A percentile compares a stretch with the other conserved stretches of the same genome.
Evolutionary conservation across 768 basidiomycete genomes (phyloP).

Genomic region (Lactarius psammicola): DNA sequence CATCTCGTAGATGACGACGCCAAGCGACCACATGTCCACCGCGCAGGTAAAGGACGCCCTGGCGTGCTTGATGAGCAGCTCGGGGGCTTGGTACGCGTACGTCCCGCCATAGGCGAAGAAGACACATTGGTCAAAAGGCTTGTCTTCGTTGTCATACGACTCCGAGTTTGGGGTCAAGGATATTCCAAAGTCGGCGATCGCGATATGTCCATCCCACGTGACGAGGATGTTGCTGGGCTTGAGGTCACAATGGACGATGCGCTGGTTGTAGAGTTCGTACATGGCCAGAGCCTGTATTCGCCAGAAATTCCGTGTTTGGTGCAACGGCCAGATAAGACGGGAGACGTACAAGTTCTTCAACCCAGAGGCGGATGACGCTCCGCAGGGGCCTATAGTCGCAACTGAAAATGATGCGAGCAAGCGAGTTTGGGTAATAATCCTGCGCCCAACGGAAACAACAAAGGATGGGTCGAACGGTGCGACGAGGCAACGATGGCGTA

Average conservation of each 20-base stretch:
- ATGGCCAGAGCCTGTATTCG: conserved; percentile 22
- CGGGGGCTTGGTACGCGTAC: conserved; percentile 25
- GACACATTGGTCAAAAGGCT: conserved; percentile 1
- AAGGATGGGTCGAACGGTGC: neutral
- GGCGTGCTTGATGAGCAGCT: conserved; percentile 16
- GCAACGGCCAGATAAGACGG: too few relatives aligned
- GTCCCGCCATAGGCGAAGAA: conserved; percentile 21
- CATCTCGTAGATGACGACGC: conserved; percentile 23
- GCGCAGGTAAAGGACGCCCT: conserved; percentile 13
- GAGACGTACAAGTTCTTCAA: conserved; percentile 20
- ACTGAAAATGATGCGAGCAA: conserved; percentile 11
- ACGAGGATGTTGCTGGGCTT: conserved; percentile 42
- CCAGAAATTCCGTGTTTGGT: too few relatives aligned
- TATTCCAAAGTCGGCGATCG: conserved; percentile 28
- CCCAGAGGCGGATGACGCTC: conserved; percentile 6
- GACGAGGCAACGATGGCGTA: neutral
- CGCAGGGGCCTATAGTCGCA: neutral
- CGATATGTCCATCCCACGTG: conserved; percentile 24
- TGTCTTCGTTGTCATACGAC: neutral
- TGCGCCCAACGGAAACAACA: neutral
- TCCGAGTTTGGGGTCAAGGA: neutral
- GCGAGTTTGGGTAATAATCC: conserved; percentile 26
- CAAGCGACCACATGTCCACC: conserved; percentile 26
- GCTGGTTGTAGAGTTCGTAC: conserved; percentile 39
- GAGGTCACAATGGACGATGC: conserved; percentile 50